Conservation (phyloP, 805 yeast species). For the Candida adriatica region DNA sequence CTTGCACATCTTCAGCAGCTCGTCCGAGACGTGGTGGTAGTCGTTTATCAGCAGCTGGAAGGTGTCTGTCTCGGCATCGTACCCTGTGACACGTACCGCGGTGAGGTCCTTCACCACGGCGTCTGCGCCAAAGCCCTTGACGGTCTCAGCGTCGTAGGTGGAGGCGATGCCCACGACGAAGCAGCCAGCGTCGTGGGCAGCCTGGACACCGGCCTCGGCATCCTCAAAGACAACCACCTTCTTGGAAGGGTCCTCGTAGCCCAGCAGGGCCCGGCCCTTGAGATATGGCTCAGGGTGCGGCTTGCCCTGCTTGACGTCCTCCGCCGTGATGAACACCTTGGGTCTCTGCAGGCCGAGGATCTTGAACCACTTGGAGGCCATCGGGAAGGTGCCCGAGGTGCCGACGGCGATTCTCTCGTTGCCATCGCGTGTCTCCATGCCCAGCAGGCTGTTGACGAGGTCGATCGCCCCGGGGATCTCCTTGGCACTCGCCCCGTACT, state of each 20-base stretch:
- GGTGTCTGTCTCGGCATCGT: conserved; percentile 34
- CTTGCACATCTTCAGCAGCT: conserved; percentile 5
- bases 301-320: conserved; percentile 71
- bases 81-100: conserved; percentile 51
- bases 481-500: conserved; percentile 62
- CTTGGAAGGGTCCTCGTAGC: conserved; percentile 26
- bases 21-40: conserved; percentile 20
- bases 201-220: conserved; percentile 82
- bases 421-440: conserved; percentile 26
- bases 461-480: conserved; percentile 73
- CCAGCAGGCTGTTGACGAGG: conserved; percentile 41
- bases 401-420: conserved; percentile 76
- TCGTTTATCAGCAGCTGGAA: conserved; percentile 32
- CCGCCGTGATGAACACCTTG: conserved; percentile 73
- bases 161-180: conserved; percentile 79
- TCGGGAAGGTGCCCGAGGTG: conserved; percentile 71
- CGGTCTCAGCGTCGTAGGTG: conserved; percentile 60
- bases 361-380: conserved; percentile 76
- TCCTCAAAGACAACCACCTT: conserved; percentile 73
- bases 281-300: conserved; percentile 84
- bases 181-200: conserved; percentile 82
- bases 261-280: conserved; percentile 39
- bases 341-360: conserved; percentile 58
- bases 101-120: conserved; percentile 68
- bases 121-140: conserved; percentile 69